phyloP scores from a whole-genome alignment of 768 basidiomycete species.

The Leccinum variicolor region DNA sequence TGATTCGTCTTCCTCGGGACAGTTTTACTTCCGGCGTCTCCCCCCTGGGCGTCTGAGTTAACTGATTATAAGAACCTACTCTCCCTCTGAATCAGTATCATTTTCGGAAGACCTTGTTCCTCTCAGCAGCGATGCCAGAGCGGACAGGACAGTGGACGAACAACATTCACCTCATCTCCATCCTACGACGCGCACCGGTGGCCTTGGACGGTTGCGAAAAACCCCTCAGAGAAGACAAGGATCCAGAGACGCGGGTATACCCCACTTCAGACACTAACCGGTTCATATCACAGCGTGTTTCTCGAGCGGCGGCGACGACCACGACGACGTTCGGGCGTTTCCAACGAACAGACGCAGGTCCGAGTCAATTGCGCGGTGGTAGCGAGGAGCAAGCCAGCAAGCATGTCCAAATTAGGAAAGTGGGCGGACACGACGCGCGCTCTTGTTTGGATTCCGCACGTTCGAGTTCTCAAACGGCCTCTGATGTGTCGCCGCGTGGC shows the following conservation, averaged over 20 bases:
- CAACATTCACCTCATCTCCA: conserved; percentile 13
- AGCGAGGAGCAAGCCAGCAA: background rate
- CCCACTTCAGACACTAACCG: conserved; percentile 8
- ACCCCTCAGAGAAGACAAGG: conserved; percentile 1
- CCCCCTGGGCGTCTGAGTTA: background rate
- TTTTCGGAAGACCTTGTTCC: too few species aligned
- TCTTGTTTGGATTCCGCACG: background rate
- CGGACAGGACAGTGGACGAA: background rate
- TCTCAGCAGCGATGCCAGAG: conserved; percentile 10
- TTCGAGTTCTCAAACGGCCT: background rate
- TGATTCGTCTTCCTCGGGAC: background rate
- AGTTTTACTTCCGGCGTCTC: background rate
- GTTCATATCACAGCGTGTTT: conserved; percentile 37
- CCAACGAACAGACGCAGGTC: too few species aligned
- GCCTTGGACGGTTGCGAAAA: conserved; percentile 33
- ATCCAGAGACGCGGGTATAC: too few species aligned
- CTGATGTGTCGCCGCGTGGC: background rate
- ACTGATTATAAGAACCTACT: background rate
- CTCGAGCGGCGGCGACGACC: conserved; percentile 20
- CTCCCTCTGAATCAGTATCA: background rate
- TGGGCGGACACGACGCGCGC: background rate
- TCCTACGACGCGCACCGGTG: conserved; percentile 38
- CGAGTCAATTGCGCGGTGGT: too few species aligned
- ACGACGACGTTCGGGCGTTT: conserved; percentile 23
- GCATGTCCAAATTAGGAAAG: conserved; percentile 25